phyloP scores from a whole-genome alignment of 371 early-diverging fungal species.

The Phascolomyces articulosus region DNA sequence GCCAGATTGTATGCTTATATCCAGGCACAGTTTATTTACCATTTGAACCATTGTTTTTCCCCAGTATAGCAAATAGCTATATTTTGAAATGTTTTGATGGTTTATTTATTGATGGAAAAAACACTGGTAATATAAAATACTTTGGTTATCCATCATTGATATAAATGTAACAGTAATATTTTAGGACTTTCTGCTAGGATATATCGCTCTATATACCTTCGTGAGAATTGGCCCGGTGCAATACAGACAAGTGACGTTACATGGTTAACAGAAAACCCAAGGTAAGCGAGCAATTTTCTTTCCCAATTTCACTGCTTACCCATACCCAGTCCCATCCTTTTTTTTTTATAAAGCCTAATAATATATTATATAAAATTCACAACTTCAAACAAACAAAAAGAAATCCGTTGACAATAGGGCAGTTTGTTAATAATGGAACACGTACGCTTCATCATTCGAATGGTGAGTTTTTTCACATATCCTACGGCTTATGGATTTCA shows the following conservation, averaged over 20 bases:
- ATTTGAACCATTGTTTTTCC: conserved; percentile 56
- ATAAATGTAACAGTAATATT: no score
- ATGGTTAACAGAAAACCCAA: conserved; percentile 44
- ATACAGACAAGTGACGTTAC: conserved; percentile 52
- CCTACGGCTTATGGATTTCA: no score
- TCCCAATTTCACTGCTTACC: no score
- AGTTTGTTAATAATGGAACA: conserved; percentile 58
- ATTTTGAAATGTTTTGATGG: conserved; percentile 61
- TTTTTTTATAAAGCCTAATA: not conserved
- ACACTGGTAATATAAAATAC: no score
- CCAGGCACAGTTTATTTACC: conserved; percentile 54
- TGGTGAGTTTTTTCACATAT: conserved; percentile 25
- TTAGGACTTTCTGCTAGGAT: conserved; percentile 48
- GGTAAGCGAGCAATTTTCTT: no score
- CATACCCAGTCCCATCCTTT: no score
- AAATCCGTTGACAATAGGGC: conserved; percentile 61
- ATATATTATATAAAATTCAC: not conserved
- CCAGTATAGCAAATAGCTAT: conserved; percentile 55
- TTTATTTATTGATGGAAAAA: conserved; percentile 58
- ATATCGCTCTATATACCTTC: conserved; percentile 43
- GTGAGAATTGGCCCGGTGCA: conserved; percentile 64
- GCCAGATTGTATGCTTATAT: conserved; percentile 8
- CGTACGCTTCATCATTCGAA: conserved; percentile 30
- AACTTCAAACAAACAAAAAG: conserved; percentile 13
- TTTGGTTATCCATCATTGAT: no score